Evolutionary conservation across 2,329 filamentous ascomycete species (phyloP).

Genomic region (Anthostomella pinea): DNA sequence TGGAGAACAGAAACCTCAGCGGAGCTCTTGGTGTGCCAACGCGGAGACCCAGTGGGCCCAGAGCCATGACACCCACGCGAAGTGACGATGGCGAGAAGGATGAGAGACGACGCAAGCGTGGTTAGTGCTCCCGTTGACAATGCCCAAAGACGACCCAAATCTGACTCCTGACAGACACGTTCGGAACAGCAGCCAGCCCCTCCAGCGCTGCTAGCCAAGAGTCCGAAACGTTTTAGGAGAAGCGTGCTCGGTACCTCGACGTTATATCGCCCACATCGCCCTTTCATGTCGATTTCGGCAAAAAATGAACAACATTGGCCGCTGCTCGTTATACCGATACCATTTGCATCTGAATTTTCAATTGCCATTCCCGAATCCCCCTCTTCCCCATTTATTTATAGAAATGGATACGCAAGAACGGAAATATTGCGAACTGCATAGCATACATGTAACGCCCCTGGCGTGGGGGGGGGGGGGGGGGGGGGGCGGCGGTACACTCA

Average conservation of each 20-base stretch:
- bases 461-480: constrained; percentile 2
- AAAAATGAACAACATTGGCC: constrained; percentile 13
- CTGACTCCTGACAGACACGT: constrained; percentile 44
- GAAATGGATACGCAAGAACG: constrained; percentile 17
- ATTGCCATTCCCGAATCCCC: too few species aligned
- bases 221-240: constrained; percentile 51
- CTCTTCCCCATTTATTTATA: constrained; percentile 14
- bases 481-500: too few species aligned
- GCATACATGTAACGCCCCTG: constrained; percentile 3
- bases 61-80: constrained; percentile 57
- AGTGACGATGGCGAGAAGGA: constrained; percentile 45
- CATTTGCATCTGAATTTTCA: constrained; percentile 12
- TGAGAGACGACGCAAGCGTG: constrained; percentile 55
- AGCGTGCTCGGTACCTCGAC: constrained; percentile 28
- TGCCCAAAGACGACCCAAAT: neutral
- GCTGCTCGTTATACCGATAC: constrained; percentile 15
- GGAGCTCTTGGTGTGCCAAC: constrained; percentile 50
- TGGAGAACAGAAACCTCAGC: constrained; percentile 57
- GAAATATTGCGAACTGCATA: constrained; percentile 1
- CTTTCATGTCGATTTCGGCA: constrained; percentile 30
- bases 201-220: constrained; percentile 42
- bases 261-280: constrained; percentile 27
- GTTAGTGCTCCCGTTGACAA: constrained; percentile 37
- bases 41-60: constrained; percentile 55
- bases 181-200: constrained; percentile 44